Conservation (phyloP, 2,329 filamentous ascomycete genomes). For the Hymenoscyphus fraxineus region DNA sequence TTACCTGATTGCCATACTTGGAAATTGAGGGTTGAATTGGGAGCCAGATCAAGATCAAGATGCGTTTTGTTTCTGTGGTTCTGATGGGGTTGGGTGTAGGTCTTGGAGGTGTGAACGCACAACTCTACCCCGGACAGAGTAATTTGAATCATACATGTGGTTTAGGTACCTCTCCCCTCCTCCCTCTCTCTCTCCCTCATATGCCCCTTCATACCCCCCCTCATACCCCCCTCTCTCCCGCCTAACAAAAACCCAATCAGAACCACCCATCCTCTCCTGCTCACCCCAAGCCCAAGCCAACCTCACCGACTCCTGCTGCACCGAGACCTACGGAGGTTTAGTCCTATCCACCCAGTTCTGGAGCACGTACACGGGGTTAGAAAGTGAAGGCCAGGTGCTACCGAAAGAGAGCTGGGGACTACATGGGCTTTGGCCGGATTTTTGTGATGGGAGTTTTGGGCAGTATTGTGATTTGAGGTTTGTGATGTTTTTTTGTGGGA, state of each 20-base stretch:
- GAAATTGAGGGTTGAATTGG: too few species aligned
- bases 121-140: conserved; percentile 27
- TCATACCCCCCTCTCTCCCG: background rate
- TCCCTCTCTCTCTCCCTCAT: background rate
- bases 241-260: conserved; percentile 13
- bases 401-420: conserved; percentile 56
- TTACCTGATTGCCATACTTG: background rate
- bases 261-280: conserved; percentile 44
- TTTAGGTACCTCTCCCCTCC: conserved; percentile 20
- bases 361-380: conserved; percentile 59
- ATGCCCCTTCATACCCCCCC: too few species aligned
- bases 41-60: background rate
- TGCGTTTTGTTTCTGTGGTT: background rate
- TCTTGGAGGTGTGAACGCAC: conserved; percentile 9
- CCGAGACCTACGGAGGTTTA: conserved; percentile 61
- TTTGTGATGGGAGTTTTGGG: conserved; percentile 55
- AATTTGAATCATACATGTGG: conserved; percentile 30
- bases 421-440: conserved; percentile 40
- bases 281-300: conserved; percentile 42
- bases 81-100: background rate
- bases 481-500: conserved; percentile 14
- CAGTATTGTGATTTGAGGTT: conserved; percentile 61
- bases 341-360: conserved; percentile 62
- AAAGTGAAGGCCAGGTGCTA: conserved; percentile 53
- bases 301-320: conserved; percentile 58